A percentile compares a stretch with the other conserved stretches of the same genome.
Conservation (phyloP, 192 early-diverging fungal species). For the Coemansia sp. region DNA sequence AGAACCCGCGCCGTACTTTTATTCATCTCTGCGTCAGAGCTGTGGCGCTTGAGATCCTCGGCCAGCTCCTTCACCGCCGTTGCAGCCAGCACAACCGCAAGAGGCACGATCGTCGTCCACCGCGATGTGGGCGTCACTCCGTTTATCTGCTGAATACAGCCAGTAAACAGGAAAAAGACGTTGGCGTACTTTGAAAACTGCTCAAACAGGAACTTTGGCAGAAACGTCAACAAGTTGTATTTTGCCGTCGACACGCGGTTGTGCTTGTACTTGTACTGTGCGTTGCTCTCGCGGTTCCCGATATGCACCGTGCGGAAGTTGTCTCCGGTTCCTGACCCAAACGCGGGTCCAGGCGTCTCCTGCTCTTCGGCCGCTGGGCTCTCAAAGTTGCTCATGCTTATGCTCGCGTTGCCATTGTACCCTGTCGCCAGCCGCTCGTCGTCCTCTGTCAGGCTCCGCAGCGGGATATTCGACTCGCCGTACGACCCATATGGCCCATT, state of each 20-base stretch:
- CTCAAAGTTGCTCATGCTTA: slow-evolving; percentile 4
- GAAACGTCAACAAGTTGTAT: slow-evolving; percentile 90
- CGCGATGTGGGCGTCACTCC: slow-evolving; percentile 91
- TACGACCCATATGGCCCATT: slow-evolving; percentile 18
- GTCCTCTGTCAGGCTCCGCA: slow-evolving; percentile 24
- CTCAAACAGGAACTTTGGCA: slow-evolving; percentile 94
- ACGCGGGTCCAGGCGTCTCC: slow-evolving; percentile 18
- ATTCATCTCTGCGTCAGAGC: slow-evolving; percentile 73
- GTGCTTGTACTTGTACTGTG: slow-evolving; percentile 78
- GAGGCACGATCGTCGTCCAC: slow-evolving; percentile 80
- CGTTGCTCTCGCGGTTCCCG: slow-evolving; percentile 80
- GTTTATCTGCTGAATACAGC: slow-evolving; percentile 94
- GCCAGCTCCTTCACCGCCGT: slow-evolving; percentile 93
- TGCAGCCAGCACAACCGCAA: slow-evolving; percentile 80
- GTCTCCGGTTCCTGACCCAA: slow-evolving; percentile 32
- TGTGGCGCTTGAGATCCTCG: slow-evolving; percentile 85
- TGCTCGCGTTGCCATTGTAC: slow-evolving; percentile 7
- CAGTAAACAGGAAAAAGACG: slow-evolving; percentile 98
- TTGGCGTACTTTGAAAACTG: slow-evolving; percentile 99
- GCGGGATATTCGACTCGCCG: slow-evolving; percentile 24
- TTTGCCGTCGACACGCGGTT: slow-evolving; percentile 95
- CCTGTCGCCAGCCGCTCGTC: background rate
- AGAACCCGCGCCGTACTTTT: slow-evolving; percentile 63
- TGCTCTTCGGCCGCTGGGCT: background rate
- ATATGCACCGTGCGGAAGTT: slow-evolving; percentile 81